Base-by-base conservation (phyloP, 306 rosid genomes). In the Dryas drummondii region DNA sequence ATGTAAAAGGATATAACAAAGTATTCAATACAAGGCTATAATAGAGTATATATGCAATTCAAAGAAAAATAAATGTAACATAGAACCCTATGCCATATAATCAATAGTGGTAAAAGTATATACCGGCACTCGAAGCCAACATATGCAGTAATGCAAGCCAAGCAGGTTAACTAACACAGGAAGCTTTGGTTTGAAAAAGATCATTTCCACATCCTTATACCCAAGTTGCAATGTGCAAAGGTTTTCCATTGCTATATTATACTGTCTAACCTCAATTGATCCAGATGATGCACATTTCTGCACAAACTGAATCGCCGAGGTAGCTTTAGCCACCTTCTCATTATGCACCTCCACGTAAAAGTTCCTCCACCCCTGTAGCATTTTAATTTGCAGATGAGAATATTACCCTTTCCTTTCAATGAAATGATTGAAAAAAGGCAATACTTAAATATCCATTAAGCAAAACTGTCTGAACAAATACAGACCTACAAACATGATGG, bases 191-290 rank as follows among this genome's bases (percentile, higher is more conserved):
- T 82, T 86, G 89, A 94, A 86, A 58, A 94, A 84, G 70, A 82
- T 75, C 78, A 86, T 83, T 71, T 84, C 89, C 27, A 84, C 86
- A 66, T 94, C 98, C 73, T 86, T 82, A 68, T 84, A 91, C 60
- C 96, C 89, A 80, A 94, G 80, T 76, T 80, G 81, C 70, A 80
- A 58, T 27, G 64, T 83, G 14, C 41, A 37, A 82, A 94, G 79
- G 16, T 63, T 66, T 27, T 61, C 82, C 75, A 94, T 77, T 13
- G 97, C 87, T 59, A 73, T 87, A 58, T 81, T 84, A 82, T 88
- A 87, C 64, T 94, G 89, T 67, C 92, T 75, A 66, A 77, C 94
- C 77, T 91, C 97, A 14, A 93, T 79, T 27, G 92, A 86, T 47
- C 71, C 79, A 69, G 72, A 65, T 15, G 40, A 64, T 9, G 84